These are phyloP conservation scores for Alectoria sarmentosa DNA, from an alignment of 495 filamentous ascomycete species.

Conservation along the genomic window DNA sequence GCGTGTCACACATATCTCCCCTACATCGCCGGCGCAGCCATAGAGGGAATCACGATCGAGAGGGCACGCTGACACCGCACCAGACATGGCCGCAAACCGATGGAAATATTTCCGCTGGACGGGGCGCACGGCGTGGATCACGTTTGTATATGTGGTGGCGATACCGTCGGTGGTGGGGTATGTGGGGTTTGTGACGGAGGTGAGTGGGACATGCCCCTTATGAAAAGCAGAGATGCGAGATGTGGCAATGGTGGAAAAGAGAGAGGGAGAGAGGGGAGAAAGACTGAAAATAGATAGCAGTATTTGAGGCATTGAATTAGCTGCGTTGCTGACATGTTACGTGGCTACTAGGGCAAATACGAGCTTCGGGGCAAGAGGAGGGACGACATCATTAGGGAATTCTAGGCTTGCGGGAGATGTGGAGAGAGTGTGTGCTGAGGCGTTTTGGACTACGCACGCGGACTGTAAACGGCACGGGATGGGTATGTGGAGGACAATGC, in stretches of 20 bases:
- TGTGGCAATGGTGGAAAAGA: no score
- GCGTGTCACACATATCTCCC: no score
- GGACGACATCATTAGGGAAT: slow-evolving; percentile 74
- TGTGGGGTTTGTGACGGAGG: slow-evolving; percentile 71
- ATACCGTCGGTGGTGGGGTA: slow-evolving; percentile 64
- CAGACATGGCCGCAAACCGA: slow-evolving; percentile 79
- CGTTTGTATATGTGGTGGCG: slow-evolving; percentile 61
- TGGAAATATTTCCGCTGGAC: slow-evolving; percentile 97
- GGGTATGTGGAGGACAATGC: background rate
- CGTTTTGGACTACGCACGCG: background rate
- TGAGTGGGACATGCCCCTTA: slow-evolving; percentile 40
- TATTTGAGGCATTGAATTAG: no score
- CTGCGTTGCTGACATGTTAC: slow-evolving; percentile 7
- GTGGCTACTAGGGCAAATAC: slow-evolving; percentile 63
- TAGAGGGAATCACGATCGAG: no score
- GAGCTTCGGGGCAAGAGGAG: slow-evolving; percentile 79
- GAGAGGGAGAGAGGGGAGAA: no score
- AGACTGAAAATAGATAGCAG: no score
- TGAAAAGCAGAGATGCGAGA: no score
- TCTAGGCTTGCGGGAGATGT: slow-evolving; percentile 33
- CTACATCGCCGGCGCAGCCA: no score
- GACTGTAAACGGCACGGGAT: background rate
- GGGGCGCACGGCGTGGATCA: slow-evolving; percentile 67
- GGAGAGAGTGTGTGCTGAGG: slow-evolving; percentile 3
- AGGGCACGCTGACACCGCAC: slow-evolving; percentile 5